Evolutionary conservation across 345 rosid species (phyloP).

Genomic region (Sisymbrium altissimum): DNA sequence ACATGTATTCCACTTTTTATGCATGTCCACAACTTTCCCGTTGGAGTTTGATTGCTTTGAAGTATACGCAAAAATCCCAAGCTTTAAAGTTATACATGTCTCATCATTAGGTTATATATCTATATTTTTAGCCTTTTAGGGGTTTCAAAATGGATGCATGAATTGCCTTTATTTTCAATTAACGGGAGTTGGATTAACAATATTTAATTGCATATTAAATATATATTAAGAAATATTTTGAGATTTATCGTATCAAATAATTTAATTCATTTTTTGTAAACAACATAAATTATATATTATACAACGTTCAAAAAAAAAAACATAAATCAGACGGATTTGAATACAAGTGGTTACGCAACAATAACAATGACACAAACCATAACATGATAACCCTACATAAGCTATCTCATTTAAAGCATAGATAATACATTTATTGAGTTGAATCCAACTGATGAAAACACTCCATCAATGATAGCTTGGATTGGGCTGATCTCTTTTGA

Average conservation of each 20-base stretch:
- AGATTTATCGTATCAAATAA: neutral
- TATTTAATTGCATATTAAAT: neutral
- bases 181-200: too few species aligned
- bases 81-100: neutral
- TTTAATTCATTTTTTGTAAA: neutral
- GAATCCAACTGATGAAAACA: neutral
- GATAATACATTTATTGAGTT: neutral
- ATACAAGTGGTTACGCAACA: neutral
- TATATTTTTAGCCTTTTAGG: neutral
- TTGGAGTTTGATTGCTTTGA: slow-evolving; percentile 16
- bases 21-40: slow-evolving; percentile 12
- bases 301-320: too few species aligned
- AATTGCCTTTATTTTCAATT: neutral
- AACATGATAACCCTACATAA: neutral
- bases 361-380: neutral
- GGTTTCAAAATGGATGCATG: neutral
- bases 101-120: neutral
- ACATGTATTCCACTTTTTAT: neutral
- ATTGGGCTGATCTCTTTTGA: neutral
- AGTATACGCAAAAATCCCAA: slow-evolving; percentile 17
- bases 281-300: neutral
- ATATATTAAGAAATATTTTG: neutral
- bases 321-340: neutral
- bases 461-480: neutral
- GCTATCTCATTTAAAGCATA: neutral